Conservation (phyloP, 1,139 yeast species). For the Blastobotrys aristatus region DNA sequence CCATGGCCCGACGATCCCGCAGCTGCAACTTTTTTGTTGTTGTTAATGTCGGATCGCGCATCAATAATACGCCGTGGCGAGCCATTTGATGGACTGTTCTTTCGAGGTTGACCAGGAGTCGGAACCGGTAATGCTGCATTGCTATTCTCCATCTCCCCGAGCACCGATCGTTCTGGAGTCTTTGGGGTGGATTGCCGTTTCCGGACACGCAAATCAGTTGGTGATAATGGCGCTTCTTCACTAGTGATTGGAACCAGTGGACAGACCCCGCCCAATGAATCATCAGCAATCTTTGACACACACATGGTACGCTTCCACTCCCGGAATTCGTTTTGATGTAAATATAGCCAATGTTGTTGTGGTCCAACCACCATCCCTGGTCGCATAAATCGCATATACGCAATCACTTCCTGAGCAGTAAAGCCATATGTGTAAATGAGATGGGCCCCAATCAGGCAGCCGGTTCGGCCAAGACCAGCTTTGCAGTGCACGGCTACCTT, state of each 20-base stretch:
- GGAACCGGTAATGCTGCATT: constrained; percentile 81
- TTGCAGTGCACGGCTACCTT: constrained; percentile 97
- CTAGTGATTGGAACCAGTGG: constrained; percentile 50
- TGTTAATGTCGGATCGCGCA: background rate
- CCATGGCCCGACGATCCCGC: background rate
- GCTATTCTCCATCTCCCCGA: constrained; percentile 64
- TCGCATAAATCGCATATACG: constrained; percentile 89
- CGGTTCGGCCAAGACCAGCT: constrained; percentile 97
- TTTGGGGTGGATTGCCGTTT: constrained; percentile 39
- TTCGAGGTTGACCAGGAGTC: constrained; percentile 97
- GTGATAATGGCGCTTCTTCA: constrained; percentile 16
- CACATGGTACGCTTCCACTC: constrained; percentile 95
- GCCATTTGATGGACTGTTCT: constrained; percentile 33
- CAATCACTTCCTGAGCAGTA: constrained; percentile 95
- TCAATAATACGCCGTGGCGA: constrained; percentile 7
- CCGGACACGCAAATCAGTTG: constrained; percentile 1
- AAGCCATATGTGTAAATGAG: constrained; percentile 92
- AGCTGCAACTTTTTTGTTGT: background rate
- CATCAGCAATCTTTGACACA: constrained; percentile 66
- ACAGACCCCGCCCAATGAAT: constrained; percentile 68
- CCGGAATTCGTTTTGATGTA: constrained; percentile 91
- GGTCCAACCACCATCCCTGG: constrained; percentile 99
- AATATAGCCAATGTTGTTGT: constrained; percentile 96
- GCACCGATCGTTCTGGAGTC: constrained; percentile 74
- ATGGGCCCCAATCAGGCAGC: constrained; percentile 96